Conservation (phyloP, 2,329 filamentous ascomycete species). For the Neonectria sp. region DNA sequence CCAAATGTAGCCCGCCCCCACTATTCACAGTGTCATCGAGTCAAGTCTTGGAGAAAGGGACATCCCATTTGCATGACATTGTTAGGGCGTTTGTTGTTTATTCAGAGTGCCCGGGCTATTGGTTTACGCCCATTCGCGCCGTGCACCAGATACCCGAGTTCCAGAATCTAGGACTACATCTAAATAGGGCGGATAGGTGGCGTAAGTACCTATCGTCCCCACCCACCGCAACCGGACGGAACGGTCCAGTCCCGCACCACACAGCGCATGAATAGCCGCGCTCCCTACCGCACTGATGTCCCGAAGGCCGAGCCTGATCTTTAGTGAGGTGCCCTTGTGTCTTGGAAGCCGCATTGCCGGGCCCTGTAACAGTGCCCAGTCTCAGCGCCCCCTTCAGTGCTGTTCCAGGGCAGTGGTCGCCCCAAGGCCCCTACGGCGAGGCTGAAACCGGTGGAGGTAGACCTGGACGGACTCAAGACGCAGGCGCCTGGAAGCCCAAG, state of each 20-base stretch:
- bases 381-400: neutral
- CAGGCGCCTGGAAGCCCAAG: conserved; percentile 15
- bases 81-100: neutral
- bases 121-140: conserved; percentile 13
- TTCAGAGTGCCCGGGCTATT: conserved; percentile 18
- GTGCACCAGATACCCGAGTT: conserved; percentile 8
- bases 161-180: neutral
- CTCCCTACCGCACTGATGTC: conserved; percentile 4
- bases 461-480: conserved; percentile 17
- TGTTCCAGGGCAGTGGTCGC: conserved; percentile 3
- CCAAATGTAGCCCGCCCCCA: conserved; percentile 1
- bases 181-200: neutral
- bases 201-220: neutral
- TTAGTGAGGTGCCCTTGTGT: neutral
- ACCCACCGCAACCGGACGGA: conserved; percentile 5
- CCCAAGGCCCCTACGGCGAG: conserved; percentile 7
- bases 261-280: neutral
- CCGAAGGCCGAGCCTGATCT: conserved; percentile 3
- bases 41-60: neutral
- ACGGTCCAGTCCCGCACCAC: conserved; percentile 15
- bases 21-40: neutral
- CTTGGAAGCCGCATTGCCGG: neutral
- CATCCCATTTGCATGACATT: neutral
- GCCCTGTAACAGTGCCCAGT: neutral
- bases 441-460: conserved; percentile 22